phyloP scores from a whole-genome alignment of 169 alveolate genomes.

The Pseudocohnilembus persalinus region DNA sequence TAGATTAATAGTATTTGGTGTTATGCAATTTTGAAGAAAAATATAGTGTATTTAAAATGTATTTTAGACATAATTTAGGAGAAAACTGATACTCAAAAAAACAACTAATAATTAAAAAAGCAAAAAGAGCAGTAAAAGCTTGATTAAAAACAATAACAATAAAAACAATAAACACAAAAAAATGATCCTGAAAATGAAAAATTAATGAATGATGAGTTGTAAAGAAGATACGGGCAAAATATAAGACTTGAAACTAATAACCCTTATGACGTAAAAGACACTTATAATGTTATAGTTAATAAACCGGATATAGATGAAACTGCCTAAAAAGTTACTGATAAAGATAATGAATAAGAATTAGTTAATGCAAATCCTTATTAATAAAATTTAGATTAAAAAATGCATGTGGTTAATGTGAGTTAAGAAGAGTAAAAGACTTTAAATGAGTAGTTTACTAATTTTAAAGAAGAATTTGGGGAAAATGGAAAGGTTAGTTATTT shows the following conservation, averaged over 20 bases:
- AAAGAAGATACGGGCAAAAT: slow-evolving; percentile 4
- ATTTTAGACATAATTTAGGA: not conserved
- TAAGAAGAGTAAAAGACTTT: not conserved
- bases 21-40: slow-evolving; percentile 2
- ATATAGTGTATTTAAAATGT: slow-evolving; percentile 8
- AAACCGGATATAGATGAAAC: not conserved
- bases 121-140: not conserved
- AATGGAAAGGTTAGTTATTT: too few relatives aligned
- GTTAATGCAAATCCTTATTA: not conserved
- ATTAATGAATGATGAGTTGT: not conserved
- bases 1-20: slow-evolving; percentile 16
- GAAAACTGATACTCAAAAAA: not conserved
- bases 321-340: not conserved
- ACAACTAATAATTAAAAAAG: not conserved
- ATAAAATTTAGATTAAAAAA: not conserved
- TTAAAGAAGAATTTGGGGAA: not conserved
- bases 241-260: slow-evolving; percentile 6
- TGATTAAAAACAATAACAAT: not conserved
- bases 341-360: not conserved
- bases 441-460: not conserved
- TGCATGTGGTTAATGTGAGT: not conserved
- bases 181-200: not conserved
- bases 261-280: slow-evolving; percentile 7
- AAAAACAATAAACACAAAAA: not conserved
- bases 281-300: slow-evolving; percentile 4